These are phyloP conservation scores for Plectranthus barbatus DNA, from an alignment of 257 asterid genomes.

Conservation along the genomic window DNA sequence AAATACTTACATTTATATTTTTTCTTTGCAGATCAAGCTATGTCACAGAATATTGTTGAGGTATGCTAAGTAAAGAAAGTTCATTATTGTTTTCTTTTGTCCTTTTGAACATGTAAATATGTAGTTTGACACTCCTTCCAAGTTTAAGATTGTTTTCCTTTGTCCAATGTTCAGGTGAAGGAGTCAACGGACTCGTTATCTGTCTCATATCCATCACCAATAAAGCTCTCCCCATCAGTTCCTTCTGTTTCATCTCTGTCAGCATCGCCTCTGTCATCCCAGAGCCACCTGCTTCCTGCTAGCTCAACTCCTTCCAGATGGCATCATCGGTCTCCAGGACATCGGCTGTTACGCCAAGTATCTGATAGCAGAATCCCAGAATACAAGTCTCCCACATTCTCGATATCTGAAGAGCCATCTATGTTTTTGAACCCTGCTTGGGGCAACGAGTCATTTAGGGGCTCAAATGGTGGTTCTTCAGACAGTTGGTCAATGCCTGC, in stretches of 20 bases:
- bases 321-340: slow-evolving; percentile 67
- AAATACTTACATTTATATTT: not conserved
- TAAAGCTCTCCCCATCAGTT: slow-evolving; percentile 60
- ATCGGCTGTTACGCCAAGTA: slow-evolving; percentile 51
- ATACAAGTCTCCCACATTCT: slow-evolving; percentile 60
- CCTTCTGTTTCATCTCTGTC: slow-evolving; percentile 66
- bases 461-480: slow-evolving; percentile 73
- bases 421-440: slow-evolving; percentile 46
- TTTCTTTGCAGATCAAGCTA: slow-evolving; percentile 32
- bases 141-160: not conserved
- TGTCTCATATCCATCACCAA: slow-evolving; percentile 55
- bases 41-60: slow-evolving; percentile 27
- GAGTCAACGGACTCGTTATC: slow-evolving; percentile 45
- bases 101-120: not conserved
- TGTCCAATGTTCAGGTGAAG: slow-evolving; percentile 36
- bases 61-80: slow-evolving; percentile 23
- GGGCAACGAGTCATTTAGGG: slow-evolving; percentile 68
- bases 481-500: slow-evolving; percentile 83
- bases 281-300: slow-evolving; percentile 51
- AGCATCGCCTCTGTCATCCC: slow-evolving; percentile 62
- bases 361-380: slow-evolving; percentile 64
- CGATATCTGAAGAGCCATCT: slow-evolving; percentile 71
- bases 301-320: slow-evolving; percentile 67
- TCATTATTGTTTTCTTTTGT: slow-evolving; percentile 1
- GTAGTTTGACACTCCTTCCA: not conserved